Evolutionary conservation across 169 alveolate species (phyloP).

Genomic region (Plasmodium fragile): DNA sequence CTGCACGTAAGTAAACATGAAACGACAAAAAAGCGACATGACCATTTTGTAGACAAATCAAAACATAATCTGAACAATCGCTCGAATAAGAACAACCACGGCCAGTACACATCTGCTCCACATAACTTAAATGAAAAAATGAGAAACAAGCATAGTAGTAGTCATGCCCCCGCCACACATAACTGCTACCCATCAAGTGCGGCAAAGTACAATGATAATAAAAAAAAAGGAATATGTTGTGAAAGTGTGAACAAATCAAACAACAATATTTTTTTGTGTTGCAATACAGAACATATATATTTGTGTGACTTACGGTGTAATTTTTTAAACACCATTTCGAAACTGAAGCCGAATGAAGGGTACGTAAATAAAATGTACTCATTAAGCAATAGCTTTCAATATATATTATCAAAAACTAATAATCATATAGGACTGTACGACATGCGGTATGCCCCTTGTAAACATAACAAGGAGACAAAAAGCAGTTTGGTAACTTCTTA

Average conservation of each 20-base stretch:
- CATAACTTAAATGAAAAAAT: conserved; percentile 21
- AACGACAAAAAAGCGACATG: conserved; percentile 30
- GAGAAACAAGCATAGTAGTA: conserved; percentile 51
- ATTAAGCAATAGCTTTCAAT: conserved; percentile 76
- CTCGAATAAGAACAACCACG: conserved; percentile 35
- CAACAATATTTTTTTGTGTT: conserved; percentile 71
- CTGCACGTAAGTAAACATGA: conserved; percentile 30
- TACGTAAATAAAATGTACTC: conserved; percentile 71
- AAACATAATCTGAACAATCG: conserved; percentile 15
- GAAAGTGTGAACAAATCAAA: conserved; percentile 54
- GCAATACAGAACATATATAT: conserved; percentile 73
- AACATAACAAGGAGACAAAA: conserved; percentile 66
- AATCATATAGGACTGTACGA: conserved; percentile 77
- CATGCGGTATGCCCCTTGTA: conserved; percentile 51
- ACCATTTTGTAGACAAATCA: conserved; percentile 1
- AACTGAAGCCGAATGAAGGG: conserved; percentile 72
- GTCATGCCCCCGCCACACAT: conserved; percentile 49
- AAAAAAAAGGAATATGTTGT: conserved; percentile 76
- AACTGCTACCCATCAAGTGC: conserved; percentile 73
- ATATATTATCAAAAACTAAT: conserved; percentile 69
- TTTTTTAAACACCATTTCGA: conserved; percentile 76
- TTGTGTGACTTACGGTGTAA: conserved; percentile 69
- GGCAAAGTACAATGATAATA: conserved; percentile 72
- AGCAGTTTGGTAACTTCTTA: conserved; percentile 34
- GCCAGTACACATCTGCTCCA: conserved; percentile 17